Evolutionary conservation across 306 rosid genomes (phyloP).

Genomic region (Cicer cuneatum): DNA sequence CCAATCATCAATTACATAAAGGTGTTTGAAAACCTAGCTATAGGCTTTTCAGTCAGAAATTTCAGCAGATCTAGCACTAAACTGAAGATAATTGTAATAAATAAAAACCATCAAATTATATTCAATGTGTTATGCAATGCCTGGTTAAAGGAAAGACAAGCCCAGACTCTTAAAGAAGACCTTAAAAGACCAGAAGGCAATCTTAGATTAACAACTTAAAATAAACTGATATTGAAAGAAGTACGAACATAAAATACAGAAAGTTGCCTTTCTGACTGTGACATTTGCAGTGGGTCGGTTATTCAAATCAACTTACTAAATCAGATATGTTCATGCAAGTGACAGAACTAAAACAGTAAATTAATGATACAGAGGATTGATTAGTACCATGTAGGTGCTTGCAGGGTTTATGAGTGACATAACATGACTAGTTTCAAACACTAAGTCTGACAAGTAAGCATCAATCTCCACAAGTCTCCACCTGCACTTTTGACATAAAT

Average conservation of each 20-base stretch:
- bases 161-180: background rate
- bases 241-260: background rate
- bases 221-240: slow-evolving; percentile 19
- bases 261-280: slow-evolving; percentile 14
- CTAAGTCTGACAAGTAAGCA: slow-evolving; percentile 76
- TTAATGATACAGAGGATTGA: slow-evolving; percentile 30
- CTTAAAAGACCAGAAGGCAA: slow-evolving; percentile 25
- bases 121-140: slow-evolving; percentile 21
- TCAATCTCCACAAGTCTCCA: slow-evolving; percentile 89
- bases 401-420: slow-evolving; percentile 92
- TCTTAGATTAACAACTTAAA: slow-evolving; percentile 5
- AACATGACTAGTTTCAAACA: slow-evolving; percentile 72
- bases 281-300: background rate
- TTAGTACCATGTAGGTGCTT: slow-evolving; percentile 86
- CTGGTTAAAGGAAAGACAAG: slow-evolving; percentile 21
- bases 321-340: slow-evolving; percentile 13
- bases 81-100: background rate
- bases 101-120: background rate
- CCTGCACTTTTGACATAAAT: slow-evolving; percentile 51
- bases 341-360: slow-evolving; percentile 27
- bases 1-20: slow-evolving; percentile 27
- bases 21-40: slow-evolving; percentile 20
- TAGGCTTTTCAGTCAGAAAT: slow-evolving; percentile 30
- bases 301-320: slow-evolving; percentile 35
- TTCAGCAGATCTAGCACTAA: background rate